Conservation (phyloP, 73 alveolate species). For the Breviolum minutum region DNA sequence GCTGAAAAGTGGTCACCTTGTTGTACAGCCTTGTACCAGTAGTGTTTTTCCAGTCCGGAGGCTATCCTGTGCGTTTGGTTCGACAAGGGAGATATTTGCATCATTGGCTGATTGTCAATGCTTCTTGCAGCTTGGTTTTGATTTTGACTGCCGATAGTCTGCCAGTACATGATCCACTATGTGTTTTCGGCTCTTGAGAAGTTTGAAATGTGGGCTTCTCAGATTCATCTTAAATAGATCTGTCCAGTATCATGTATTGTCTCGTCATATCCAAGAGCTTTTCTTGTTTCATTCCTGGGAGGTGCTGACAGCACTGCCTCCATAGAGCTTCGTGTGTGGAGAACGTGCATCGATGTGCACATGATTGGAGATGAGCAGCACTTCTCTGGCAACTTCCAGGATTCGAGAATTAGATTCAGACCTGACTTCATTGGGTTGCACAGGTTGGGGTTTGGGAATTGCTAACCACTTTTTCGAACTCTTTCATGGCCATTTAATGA, state of each 20-base stretch:
- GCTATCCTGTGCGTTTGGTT: conserved; percentile 55
- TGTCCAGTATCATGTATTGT: neutral
- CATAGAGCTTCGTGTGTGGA: conserved; percentile 52
- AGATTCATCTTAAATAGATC: neutral
- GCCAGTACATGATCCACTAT: neutral
- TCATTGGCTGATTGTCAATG: conserved; percentile 56
- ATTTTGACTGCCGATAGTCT: neutral
- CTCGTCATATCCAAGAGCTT: neutral
- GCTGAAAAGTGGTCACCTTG: neutral
- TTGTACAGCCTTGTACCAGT: neutral
- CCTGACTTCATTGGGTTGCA: neutral
- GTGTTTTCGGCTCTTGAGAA: too few species aligned
- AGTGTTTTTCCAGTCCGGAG: neutral
- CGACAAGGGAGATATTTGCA: conserved; percentile 56
- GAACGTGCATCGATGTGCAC: conserved; percentile 49
- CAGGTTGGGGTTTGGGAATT: neutral
- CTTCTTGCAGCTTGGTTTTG: conserved; percentile 6
- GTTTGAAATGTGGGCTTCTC: neutral
- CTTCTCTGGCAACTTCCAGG: conserved; percentile 35
- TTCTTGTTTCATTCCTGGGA: neutral
- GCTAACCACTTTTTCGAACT: neutral
- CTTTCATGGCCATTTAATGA: neutral
- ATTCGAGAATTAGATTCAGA: neutral
- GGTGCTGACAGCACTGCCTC: conserved; percentile 27
- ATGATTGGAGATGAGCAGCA: conserved; percentile 19